Conservation (phyloP, 208 protist species). For the Acanthamoeba healyi region DNA sequence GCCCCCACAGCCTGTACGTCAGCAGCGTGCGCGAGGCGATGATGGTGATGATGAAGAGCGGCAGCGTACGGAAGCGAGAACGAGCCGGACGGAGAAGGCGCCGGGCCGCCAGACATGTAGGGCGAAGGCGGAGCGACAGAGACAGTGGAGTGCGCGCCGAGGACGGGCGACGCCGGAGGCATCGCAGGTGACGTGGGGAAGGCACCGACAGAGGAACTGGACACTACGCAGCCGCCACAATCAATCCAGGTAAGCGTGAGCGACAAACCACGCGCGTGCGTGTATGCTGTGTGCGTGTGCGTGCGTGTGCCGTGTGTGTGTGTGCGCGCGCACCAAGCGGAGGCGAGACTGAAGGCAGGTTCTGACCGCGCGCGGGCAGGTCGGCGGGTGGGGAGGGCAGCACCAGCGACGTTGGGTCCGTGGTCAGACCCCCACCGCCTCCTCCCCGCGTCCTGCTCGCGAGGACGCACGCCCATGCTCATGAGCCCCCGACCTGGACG, state of each 20-base stretch:
- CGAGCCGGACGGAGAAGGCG: neutral
- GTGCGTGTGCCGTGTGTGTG: too few relatives aligned
- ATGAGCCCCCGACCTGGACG: too few relatives aligned
- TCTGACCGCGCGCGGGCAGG: neutral
- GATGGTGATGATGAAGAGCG: neutral
- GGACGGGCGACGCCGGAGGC: neutral
- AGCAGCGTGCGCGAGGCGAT: neutral
- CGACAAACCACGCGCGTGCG: too few relatives aligned
- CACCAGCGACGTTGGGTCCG: neutral
- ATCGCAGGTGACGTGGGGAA: neutral
- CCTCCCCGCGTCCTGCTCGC: neutral
- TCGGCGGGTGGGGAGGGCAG: slow-evolving; percentile 23
- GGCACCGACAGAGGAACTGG: too few relatives aligned
- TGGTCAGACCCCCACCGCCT: neutral
- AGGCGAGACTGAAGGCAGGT: too few relatives aligned
- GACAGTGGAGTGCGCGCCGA: neutral
- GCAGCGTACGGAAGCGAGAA: neutral
- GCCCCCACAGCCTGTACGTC: too few relatives aligned
- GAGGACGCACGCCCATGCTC: too few relatives aligned
- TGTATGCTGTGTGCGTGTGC: too few relatives aligned
- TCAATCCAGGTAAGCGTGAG: too few relatives aligned
- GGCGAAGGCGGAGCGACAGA: neutral
- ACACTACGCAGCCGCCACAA: too few relatives aligned
- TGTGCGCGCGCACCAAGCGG: too few relatives aligned
- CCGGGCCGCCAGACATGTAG: neutral